Base-by-base conservation (phyloP, 768 basidiomycete genomes). In the Podaxis carcinomalis region DNA sequence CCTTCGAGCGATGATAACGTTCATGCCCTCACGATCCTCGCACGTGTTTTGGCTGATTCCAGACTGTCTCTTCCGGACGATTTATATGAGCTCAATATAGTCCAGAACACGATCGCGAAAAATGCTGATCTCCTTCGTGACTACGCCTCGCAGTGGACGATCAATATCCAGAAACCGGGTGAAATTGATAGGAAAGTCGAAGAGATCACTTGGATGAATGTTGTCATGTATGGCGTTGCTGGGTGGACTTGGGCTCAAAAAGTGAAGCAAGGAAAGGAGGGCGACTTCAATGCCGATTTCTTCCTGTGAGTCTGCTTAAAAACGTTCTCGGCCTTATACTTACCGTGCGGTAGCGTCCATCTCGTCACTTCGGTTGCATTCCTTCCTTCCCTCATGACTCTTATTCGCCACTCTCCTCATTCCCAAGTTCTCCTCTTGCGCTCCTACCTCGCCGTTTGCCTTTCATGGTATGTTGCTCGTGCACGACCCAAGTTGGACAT, bases 281-380 rank as follows among this genome's bases (percentile, higher is more conserved):
- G 56, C 23, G 58, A 51, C 1, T 88, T 84, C 68, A 75, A 78
- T 25, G 81, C 79, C 0, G 83, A 89, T 57, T 89, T 90, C 70
- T 80, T 83, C 75, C 56, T 77, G 87, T 89, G 61, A 64, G 86
- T 76, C 10, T 55, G 39, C 36, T 6, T 56, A 9, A 21, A 42
- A n/a, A 0, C 47, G 25, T 19, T 23, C 53, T 5, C 40, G 60
- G 21, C 19, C 16, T 53, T 49, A 51, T 51, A 19, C 14, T 35
- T 53, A 21, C n/a, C 14, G 14, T 40, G 3, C 51, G 14, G 32
- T 27, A 90, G 87, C 13, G 83, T 87, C 73, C 89, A 85, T 64
- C 72, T 86, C 1, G 80, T 89, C 40, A 92, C 89, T 0, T 88
- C 87, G 3, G 77, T 83, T 3, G 66, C 88, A 21, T 88, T 89